Evolutionary conservation across 75 land plant genomes (phyloP).

Genomic region (Cryptomeria japonica): DNA sequence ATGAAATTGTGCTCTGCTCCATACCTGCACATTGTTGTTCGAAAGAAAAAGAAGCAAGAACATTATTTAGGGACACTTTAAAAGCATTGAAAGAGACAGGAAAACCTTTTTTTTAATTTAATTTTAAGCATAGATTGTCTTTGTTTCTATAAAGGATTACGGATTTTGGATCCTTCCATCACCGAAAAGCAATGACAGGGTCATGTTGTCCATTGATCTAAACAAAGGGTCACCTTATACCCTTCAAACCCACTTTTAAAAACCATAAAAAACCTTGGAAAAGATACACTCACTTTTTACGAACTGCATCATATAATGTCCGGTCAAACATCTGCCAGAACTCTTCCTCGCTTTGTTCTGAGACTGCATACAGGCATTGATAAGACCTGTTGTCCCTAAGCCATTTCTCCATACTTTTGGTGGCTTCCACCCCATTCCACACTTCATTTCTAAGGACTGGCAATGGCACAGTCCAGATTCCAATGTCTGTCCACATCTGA

Average conservation of each 20-base stretch:
- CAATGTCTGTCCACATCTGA: slow-evolving; percentile 38
- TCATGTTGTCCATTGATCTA: not conserved
- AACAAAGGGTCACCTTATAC: not conserved
- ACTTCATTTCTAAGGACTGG: slow-evolving; percentile 31
- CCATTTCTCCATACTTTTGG: slow-evolving; percentile 38
- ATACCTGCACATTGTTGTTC: slow-evolving; percentile 6
- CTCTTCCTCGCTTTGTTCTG: slow-evolving; percentile 28
- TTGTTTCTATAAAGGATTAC: not conserved
- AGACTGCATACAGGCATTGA: slow-evolving; percentile 31
- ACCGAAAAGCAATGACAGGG: not conserved
- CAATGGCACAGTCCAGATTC: slow-evolving; percentile 34
- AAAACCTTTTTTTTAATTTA: not conserved
- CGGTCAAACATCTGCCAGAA: slow-evolving; percentile 34
- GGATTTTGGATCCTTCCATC: not conserved
- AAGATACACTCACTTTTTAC: slow-evolving; percentile 19
- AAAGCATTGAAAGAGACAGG: not conserved
- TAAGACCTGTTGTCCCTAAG: slow-evolving; percentile 26
- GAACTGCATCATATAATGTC: slow-evolving; percentile 26
- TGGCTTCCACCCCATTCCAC: slow-evolving; percentile 39
- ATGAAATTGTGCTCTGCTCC: slow-evolving; percentile 28
- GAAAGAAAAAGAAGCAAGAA: not conserved
- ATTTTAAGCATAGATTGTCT: not conserved
- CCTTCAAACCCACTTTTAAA: not conserved
- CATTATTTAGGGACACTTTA: not conserved
- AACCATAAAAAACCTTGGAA: not conserved